Base-by-base conservation (phyloP, 768 basidiomycete species). In the Mycena alexandri region DNA sequence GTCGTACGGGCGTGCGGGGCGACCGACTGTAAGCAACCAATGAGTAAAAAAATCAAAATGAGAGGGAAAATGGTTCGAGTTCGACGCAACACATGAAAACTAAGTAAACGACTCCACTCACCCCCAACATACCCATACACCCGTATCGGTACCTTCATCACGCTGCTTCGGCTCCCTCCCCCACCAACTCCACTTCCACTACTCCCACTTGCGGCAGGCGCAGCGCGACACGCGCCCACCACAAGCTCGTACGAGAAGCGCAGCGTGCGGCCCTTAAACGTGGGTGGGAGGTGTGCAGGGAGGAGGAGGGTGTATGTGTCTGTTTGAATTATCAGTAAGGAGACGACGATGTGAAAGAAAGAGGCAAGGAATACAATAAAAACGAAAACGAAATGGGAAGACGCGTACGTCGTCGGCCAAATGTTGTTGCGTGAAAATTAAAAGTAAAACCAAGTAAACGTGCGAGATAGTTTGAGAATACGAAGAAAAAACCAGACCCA, bases 91-190 rank as follows among this genome's bases (percentile, higher is more conserved):
- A 29, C 29, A 29, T 29, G 6, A 6, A 9, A 38, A 38, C 10
- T 38, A 2, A 38, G 11, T 11, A 14, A 38, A 10, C 34, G 34
- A 36, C 10, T 38, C 38, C 38, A 76, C 89, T 55, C 71, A 95
- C 96, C 88, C 51, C 87, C 81, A 63, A 98, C 93, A 70, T 96
- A 84, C 64, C 94, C 96, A 79, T 98, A 98, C 7, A 99, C 84
- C 24, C 95, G 82, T 50, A 99, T 91, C 0, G 97, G 97, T 1
- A 99, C 92, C 56, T 92, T 93, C 91, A 97, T 94, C 3, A 96
- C 87, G 72, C 87, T 88, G 78, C 81, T 48, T 81, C 82, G 14
- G 76, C 74, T 25, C 78, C 29, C 29, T 29, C 29, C 29, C 3
- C 29, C 29, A 29, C 29, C 29, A 29, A 29, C 6, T 29, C 29